phyloP scores from a whole-genome alignment of 768 basidiomycete genomes.

The Termitomyces sp. region DNA sequence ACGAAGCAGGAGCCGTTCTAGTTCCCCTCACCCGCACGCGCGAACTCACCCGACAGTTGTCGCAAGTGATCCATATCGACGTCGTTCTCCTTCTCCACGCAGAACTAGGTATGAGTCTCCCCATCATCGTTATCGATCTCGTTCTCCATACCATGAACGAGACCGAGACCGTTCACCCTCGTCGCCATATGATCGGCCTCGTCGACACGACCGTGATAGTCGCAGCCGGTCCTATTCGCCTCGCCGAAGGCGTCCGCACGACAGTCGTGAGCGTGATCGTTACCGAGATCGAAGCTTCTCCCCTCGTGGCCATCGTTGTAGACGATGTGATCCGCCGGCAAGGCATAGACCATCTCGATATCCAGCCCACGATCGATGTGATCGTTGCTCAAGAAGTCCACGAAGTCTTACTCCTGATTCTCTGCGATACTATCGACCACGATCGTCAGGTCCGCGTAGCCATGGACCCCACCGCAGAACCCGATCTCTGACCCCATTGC shows the following conservation, averaged over 20 bases:
- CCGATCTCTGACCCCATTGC: constrained; percentile 1
- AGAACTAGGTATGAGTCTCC: not conserved
- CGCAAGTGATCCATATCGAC: not conserved
- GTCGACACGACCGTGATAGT: not conserved
- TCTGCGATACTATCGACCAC: not conserved
- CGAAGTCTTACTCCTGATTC: constrained; percentile 5
- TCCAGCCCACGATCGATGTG: not conserved
- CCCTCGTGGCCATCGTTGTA: not conserved
- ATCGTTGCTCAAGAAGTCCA: not conserved
- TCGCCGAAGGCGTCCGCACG: not conserved
- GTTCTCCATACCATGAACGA: not conserved
- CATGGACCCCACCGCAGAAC: not conserved
- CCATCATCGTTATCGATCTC: not conserved
- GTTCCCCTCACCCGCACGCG: not conserved
- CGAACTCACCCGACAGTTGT: not conserved
- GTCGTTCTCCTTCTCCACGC: constrained; percentile 14
- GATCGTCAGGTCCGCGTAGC: not conserved
- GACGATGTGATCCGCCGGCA: not conserved
- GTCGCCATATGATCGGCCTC: not conserved
- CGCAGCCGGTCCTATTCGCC: not conserved
- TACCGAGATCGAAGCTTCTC: constrained; percentile 8
- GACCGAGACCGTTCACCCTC: not conserved
- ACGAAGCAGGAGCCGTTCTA: not conserved
- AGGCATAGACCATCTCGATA: not conserved
- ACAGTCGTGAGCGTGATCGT: not conserved